These are phyloP conservation scores for Monosporascus sp. DNA, from an alignment of 2,329 filamentous ascomycete genomes.

Conservation along the genomic window DNA sequence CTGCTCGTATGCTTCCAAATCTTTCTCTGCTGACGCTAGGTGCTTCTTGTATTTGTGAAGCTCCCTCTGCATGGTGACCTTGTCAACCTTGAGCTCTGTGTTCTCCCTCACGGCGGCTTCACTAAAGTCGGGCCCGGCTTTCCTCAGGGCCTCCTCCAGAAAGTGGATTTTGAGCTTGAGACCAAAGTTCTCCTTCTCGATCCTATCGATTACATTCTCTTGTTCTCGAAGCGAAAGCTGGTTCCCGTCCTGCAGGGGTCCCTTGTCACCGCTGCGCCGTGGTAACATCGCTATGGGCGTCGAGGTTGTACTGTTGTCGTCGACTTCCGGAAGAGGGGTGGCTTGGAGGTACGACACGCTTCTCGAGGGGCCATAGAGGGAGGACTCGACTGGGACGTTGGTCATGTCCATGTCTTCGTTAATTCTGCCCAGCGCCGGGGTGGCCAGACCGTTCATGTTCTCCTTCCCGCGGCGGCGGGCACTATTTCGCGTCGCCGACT, in stretches of 20 bases:
- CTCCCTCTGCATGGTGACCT: conserved; percentile 83
- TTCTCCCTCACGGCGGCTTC: conserved; percentile 89
- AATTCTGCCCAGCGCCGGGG: conserved; percentile 64
- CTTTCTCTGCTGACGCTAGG: conserved; percentile 74
- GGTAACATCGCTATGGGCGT: conserved; percentile 73
- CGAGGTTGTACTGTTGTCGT: conserved; percentile 74
- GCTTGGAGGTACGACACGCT: conserved; percentile 61
- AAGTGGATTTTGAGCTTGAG: conserved; percentile 97
- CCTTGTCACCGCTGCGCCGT: conserved; percentile 57
- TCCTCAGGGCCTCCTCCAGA: conserved; percentile 82
- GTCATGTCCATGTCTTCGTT: conserved; percentile 66
- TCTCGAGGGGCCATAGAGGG: conserved; percentile 61
- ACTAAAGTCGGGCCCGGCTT: conserved; percentile 84
- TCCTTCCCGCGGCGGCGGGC: conserved; percentile 60
- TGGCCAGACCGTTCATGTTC: conserved; percentile 57
- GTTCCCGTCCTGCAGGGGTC: conserved; percentile 77
- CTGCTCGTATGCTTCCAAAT: conserved; percentile 76
- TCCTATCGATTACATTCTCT: conserved; percentile 89
- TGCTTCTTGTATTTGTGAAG: conserved; percentile 82
- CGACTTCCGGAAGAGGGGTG: conserved; percentile 71
- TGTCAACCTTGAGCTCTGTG: conserved; percentile 87
- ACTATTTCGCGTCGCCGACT: conserved; percentile 69
- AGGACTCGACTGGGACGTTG: conserved; percentile 68
- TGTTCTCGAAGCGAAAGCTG: conserved; percentile 90
- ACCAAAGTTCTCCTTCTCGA: conserved; percentile 98